Percentiles rank a stretch among this genome's conserved stretches.
Conservation (phyloP, 441 rosid species). For the Erodium chrysanthum region DNA sequence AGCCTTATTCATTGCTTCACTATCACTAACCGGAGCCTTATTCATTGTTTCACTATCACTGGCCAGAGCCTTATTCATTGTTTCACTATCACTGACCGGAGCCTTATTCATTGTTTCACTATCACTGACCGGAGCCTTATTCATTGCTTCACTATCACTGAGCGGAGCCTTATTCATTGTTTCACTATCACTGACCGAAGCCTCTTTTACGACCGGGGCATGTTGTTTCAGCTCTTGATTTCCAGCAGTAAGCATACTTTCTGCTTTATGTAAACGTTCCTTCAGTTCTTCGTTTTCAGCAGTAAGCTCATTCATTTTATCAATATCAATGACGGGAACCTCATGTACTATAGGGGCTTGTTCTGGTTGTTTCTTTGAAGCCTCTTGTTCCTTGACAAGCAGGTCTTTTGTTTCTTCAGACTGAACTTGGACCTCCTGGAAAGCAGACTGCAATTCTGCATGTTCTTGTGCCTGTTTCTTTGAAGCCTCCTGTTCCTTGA, state of each 20-base stretch:
- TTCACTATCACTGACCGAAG: constrained; percentile 3
- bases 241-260: background rate
- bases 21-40: constrained; percentile 53
- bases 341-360: constrained; percentile 31
- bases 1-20: constrained; percentile 30
- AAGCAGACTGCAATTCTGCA: constrained; percentile 53
- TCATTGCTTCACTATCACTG: constrained; percentile 23
- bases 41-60: constrained; percentile 29
- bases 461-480: constrained; percentile 39
- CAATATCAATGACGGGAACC: constrained; percentile 47
- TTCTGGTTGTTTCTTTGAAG: constrained; percentile 31
- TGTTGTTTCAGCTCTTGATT: background rate
- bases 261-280: constrained; percentile 29
- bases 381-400: constrained; percentile 66
- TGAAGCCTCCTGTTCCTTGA: constrained; percentile 67
- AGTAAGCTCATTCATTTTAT: constrained; percentile 45
- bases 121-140: background rate
- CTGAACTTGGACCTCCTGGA: constrained; percentile 55
- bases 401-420: constrained; percentile 71
- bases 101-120: too few relatives aligned
- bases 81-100: too few relatives aligned
- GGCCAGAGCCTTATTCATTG: background rate
- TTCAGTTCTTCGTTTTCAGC: constrained; percentile 80
- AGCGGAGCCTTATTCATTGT: constrained; percentile 20
- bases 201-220: constrained; percentile 34